These are phyloP conservation scores for Lepiota brunneoincarnata DNA, from an alignment of 768 basidiomycete species.

Conservation along the genomic window DNA sequence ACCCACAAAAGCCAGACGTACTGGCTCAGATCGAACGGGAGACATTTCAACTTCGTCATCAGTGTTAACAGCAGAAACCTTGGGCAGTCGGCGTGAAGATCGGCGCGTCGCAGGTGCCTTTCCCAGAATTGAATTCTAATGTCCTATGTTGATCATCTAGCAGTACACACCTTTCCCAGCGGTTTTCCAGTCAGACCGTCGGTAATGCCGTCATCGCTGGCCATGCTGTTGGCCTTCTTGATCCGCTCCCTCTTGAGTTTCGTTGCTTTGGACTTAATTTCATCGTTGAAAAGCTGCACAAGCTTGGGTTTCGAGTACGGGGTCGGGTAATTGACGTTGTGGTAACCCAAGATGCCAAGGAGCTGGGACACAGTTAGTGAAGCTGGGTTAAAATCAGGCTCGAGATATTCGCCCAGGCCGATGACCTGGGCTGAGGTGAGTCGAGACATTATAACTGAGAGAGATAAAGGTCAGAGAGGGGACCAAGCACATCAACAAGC, in stretches of 20 bases:
- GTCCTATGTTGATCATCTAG: neutral
- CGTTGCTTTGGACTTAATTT: slow-evolving; percentile 58
- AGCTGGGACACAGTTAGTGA: slow-evolving; percentile 80
- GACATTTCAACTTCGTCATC: slow-evolving; percentile 37
- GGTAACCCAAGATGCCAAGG: slow-evolving; percentile 72
- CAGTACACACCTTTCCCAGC: slow-evolving; percentile 44
- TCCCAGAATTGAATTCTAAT: neutral
- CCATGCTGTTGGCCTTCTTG: slow-evolving; percentile 63
- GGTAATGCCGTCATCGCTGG: slow-evolving; percentile 80
- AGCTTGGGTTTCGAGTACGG: slow-evolving; percentile 78
- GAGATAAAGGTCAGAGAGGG: neutral
- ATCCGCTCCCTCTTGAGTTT: slow-evolving; percentile 63
- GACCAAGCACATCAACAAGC: slow-evolving; percentile 3
- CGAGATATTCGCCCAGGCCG: slow-evolving; percentile 71
- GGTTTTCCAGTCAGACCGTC: slow-evolving; percentile 82
- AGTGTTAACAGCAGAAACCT: slow-evolving; percentile 37
- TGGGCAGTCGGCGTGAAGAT: slow-evolving; percentile 65
- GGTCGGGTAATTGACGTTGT: slow-evolving; percentile 71
- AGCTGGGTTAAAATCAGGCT: slow-evolving; percentile 72
- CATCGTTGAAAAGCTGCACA: slow-evolving; percentile 72
- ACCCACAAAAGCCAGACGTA: slow-evolving; percentile 30
- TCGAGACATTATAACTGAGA: slow-evolving; percentile 54
- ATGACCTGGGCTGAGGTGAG: slow-evolving; percentile 80
- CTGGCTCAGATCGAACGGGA: slow-evolving; percentile 50
- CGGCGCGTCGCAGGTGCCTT: slow-evolving; percentile 38